These are phyloP conservation scores for Endogone sp. DNA, from an alignment of 192 early-diverging fungal species.

Conservation along the genomic window DNA sequence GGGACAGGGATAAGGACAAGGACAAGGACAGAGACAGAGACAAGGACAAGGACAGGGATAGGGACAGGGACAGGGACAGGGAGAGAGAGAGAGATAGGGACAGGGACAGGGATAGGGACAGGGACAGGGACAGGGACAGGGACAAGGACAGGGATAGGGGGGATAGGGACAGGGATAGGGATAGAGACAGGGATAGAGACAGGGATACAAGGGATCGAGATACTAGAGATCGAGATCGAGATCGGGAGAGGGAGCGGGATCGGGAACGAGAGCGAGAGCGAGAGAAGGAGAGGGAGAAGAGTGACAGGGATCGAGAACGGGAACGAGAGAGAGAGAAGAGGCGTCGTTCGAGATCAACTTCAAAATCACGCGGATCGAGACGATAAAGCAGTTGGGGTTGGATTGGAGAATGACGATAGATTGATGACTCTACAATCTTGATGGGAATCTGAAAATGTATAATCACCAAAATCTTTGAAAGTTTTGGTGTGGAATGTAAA, in stretches of 20 bases:
- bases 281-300: too few species aligned
- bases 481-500: too few species aligned
- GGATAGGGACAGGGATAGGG: too few species aligned
- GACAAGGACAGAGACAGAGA: slow-evolving; percentile 38
- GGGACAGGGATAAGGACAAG: slow-evolving; percentile 29
- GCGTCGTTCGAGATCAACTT: neutral
- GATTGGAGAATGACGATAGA: neutral
- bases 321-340: slow-evolving; percentile 5
- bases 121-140: slow-evolving; percentile 15
- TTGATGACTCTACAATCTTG: neutral
- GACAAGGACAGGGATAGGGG: slow-evolving; percentile 19
- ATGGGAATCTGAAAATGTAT: neutral
- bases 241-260: neutral
- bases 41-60: slow-evolving; percentile 17
- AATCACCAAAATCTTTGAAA: neutral
- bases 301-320: neutral
- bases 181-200: slow-evolving; percentile 25
- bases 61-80: slow-evolving; percentile 25
- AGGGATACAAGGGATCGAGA: slow-evolving; percentile 12
- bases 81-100: slow-evolving; percentile 25
- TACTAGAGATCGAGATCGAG: slow-evolving; percentile 3
- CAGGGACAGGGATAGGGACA: slow-evolving; percentile 35
- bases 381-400: neutral
- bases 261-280: slow-evolving; percentile 4
- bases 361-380: neutral